A percentile compares a stretch with the other conserved stretches of the same genome.
Conservation (phyloP, 139 green algal genomes). For the Pleodorina starrii region DNA sequence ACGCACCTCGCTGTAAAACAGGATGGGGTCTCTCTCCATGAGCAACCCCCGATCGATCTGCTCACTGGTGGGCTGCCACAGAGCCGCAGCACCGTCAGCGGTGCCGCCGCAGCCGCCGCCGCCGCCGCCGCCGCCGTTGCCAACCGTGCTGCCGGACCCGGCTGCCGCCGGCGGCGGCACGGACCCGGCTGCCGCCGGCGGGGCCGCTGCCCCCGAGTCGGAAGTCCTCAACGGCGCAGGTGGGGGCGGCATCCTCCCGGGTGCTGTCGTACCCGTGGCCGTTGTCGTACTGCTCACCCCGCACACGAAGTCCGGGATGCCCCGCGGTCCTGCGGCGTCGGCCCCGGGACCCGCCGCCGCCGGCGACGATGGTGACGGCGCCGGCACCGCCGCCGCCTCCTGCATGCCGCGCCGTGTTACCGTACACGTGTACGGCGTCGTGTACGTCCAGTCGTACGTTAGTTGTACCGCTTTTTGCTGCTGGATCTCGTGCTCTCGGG, state of each 20-base stretch:
- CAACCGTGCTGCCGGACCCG: neutral
- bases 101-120: neutral
- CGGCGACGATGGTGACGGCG: neutral
- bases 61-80: conserved; percentile 60
- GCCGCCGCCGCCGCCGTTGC: neutral
- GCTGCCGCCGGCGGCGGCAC: no score
- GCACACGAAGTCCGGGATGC: conserved; percentile 8
- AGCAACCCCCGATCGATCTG: conserved; percentile 83
- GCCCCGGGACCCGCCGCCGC: neutral
- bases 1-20: conserved; percentile 88
- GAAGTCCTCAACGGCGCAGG: neutral
- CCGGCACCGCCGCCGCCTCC: neutral
- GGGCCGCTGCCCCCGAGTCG: neutral
- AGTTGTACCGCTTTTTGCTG: conserved; percentile 72
- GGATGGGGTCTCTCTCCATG: conserved; percentile 87
- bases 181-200: no score
- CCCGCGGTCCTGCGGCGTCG: neutral
- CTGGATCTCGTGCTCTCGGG: conserved; percentile 76
- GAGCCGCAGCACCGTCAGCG: neutral
- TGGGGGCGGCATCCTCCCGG: neutral
- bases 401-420: conserved; percentile 13
- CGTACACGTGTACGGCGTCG: conserved; percentile 81
- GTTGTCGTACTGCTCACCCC: neutral
- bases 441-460: conserved; percentile 95
- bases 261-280: neutral